Base-by-base conservation (phyloP, 2,329 filamentous ascomycete species). In the Teratosphaeria nubilosa region DNA sequence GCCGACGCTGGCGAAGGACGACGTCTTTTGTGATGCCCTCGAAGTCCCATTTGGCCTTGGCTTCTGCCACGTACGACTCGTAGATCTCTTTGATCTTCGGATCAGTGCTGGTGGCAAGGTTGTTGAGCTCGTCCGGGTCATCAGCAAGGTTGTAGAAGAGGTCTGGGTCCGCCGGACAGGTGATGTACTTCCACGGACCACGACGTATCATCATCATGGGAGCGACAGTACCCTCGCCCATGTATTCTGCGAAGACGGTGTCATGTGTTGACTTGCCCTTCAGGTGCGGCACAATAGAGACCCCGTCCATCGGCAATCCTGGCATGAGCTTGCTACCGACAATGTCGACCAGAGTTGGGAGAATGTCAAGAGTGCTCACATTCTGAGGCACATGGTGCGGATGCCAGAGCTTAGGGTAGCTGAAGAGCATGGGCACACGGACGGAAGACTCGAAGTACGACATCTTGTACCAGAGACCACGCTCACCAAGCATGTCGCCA, bases 381-480 rank as follows among this genome's bases (percentile, higher is more conserved):
- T 91, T 95, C 73, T 92, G 80, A 20, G 81, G 80, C 30, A 96
- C 87, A 34, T 85, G 86, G 76, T 85, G 90, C 32, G 91, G 86
- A 14, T 79, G 72, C 73, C 92, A 95, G 61, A 80, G 81, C 66
- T 85, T 80, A 27, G 91, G 91, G 67, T 91, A 85, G 73, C 90
- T 86, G 71, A 96, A 82, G 63, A 96, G 79, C 70, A 96, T 85
- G 1, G 91, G 91, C 24, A 96, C 91, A 30, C 91, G 87, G 52
- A 90, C 90, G 13, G 90, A 95, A 48, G 86, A 86, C 80, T 96
- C 91, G 68, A 91, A 96, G 82, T 94, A 96, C 70, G 85, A 90
- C 91, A 96, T 96, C 81, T 96, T 96, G 79, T 96, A 91, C 91
- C 91, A 96, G 53, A 96, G 78, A 5, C 88, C 88, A 56, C 90